phyloP scores from a whole-genome alignment of 805 yeast genomes.

The Ogataea parapolymorpha region DNA sequence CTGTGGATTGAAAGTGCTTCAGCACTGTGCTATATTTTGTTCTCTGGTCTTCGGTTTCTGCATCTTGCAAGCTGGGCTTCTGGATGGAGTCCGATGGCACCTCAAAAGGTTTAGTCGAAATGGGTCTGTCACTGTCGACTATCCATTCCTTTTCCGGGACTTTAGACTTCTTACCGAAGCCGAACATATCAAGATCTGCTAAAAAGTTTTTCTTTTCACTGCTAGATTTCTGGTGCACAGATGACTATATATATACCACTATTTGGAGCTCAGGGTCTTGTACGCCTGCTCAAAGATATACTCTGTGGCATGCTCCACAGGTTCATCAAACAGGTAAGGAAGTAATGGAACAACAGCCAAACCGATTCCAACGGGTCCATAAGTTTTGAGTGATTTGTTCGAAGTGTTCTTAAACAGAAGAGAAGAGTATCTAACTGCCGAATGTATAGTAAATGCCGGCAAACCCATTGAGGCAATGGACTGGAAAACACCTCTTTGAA shows the following conservation, averaged over 20 bases:
- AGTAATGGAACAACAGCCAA: slow-evolving; percentile 71
- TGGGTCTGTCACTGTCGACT: slow-evolving; percentile 22
- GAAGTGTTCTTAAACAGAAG: slow-evolving; percentile 53
- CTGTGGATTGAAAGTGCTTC: slow-evolving; percentile 53
- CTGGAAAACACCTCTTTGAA: slow-evolving; percentile 78
- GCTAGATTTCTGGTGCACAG: slow-evolving; percentile 3
- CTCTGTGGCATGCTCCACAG: slow-evolving; percentile 70
- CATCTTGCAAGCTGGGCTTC: slow-evolving; percentile 44
- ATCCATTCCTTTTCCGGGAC: slow-evolving; percentile 27
- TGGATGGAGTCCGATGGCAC: slow-evolving; percentile 39
- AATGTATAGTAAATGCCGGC: slow-evolving; percentile 83
- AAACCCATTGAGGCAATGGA: slow-evolving; percentile 81
- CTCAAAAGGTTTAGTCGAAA: slow-evolving; percentile 45
- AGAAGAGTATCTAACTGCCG: slow-evolving; percentile 69
- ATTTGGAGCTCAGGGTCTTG: slow-evolving; percentile 15
- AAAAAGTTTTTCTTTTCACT: not conserved
- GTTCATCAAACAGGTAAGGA: slow-evolving; percentile 79
- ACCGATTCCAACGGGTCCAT: slow-evolving; percentile 80
- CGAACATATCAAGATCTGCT: slow-evolving; percentile 22
- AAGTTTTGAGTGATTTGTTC: slow-evolving; percentile 47
- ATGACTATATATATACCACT: slow-evolving; percentile 1
- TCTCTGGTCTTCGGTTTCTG: slow-evolving; percentile 50
- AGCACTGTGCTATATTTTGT: slow-evolving; percentile 56
- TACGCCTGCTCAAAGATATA: slow-evolving; percentile 54
- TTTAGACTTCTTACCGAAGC: slow-evolving; percentile 25